phyloP scores from a whole-genome alignment of 2,329 filamentous ascomycete species.

The Madurella mycetomatis region DNA sequence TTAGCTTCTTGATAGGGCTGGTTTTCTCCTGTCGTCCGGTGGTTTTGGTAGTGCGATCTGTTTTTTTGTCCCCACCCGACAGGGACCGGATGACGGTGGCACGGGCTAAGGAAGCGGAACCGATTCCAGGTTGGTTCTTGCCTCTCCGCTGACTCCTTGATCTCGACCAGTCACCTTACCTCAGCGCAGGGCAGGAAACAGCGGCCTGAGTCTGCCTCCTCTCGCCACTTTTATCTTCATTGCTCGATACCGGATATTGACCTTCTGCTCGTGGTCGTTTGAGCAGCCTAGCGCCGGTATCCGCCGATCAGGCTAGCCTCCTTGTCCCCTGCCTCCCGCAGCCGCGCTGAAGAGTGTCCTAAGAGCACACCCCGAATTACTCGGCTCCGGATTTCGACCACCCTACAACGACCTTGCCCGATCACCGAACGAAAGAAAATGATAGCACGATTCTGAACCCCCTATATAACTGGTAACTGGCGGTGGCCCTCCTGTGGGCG shows the following conservation, averaged over 20 bases:
- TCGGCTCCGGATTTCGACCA: neutral
- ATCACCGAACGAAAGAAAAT: slow-evolving; percentile 9
- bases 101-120: slow-evolving; percentile 10
- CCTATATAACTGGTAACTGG: slow-evolving; percentile 9
- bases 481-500: slow-evolving; percentile 7
- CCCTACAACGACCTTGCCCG: neutral
- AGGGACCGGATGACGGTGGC: slow-evolving; percentile 14
- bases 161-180: slow-evolving; percentile 15
- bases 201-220: slow-evolving; percentile 6
- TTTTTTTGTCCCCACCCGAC: slow-evolving; percentile 6
- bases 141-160: slow-evolving; percentile 20
- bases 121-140: slow-evolving; percentile 19
- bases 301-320: neutral
- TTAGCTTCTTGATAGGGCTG: neutral
- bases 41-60: neutral
- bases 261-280: neutral
- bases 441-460: slow-evolving; percentile 8
- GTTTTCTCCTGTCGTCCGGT: neutral
- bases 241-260: neutral
- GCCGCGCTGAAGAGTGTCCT: neutral
- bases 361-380: neutral
- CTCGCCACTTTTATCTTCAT: slow-evolving; percentile 1
- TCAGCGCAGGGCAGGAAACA: slow-evolving; percentile 14
- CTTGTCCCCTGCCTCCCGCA: neutral
- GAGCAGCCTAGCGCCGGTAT: neutral